phyloP scores from a whole-genome alignment of 768 basidiomycete genomes.

The Russula emetica region DNA sequence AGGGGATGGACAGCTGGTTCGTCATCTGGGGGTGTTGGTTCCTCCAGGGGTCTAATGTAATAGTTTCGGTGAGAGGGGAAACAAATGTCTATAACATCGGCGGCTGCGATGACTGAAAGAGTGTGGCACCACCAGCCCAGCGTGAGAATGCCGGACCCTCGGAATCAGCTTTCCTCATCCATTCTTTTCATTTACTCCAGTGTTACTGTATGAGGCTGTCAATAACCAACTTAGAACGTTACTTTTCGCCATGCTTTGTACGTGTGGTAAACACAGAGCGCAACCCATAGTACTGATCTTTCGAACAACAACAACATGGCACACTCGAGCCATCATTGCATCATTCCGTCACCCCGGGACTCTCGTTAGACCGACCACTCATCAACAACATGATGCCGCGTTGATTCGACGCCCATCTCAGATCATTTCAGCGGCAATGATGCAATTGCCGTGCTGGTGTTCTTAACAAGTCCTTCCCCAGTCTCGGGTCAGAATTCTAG shows the following conservation, averaged over 20 bases:
- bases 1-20: conserved; percentile 69
- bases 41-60: background rate
- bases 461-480: background rate
- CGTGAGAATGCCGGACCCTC: background rate
- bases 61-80: background rate
- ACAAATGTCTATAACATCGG: background rate
- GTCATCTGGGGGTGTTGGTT: conserved; percentile 47
- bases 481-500: background rate
- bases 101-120: background rate
- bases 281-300: background rate
- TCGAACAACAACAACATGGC: background rate
- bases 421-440: background rate
- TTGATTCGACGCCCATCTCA: background rate
- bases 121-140: background rate
- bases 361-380: background rate
- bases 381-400: background rate
- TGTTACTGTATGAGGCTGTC: no score
- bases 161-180: no score
- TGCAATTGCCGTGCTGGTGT: background rate
- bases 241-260: background rate
- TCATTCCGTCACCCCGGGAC: background rate
- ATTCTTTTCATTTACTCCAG: no score
- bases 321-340: background rate
- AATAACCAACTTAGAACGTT: background rate
- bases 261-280: background rate